Evolutionary conservation across 257 asterid species (phyloP).

Genomic region (Petunia axillaris): DNA sequence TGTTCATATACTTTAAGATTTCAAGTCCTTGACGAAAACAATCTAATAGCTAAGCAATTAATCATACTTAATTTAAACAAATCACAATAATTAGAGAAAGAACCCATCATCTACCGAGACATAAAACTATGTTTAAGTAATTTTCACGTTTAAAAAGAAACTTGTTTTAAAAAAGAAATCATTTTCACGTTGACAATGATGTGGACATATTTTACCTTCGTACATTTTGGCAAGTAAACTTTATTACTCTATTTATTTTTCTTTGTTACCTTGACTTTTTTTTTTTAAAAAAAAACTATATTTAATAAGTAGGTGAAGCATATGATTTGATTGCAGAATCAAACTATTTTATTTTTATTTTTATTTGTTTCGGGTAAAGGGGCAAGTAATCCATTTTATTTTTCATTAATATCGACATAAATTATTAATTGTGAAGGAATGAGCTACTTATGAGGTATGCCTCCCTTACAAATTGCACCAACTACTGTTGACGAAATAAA

Average conservation of each 20-base stretch:
- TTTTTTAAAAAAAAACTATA: no score
- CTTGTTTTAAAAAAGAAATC: neutral
- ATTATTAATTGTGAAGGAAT: neutral
- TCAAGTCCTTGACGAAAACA: no score
- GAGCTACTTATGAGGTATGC: slow-evolving; percentile 16
- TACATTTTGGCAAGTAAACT: neutral
- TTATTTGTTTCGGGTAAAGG: neutral
- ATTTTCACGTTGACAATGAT: neutral
- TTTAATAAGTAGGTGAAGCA: neutral
- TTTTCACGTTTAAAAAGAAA: neutral
- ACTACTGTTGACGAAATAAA: neutral
- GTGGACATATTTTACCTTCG: neutral
- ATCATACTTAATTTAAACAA: no score
- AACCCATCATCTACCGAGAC: no score
- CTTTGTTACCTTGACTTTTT: no score
- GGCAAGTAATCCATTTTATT: no score
- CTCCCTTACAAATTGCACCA: neutral
- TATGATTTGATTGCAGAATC: neutral
- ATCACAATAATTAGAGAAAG: no score
- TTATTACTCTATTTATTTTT: no score
- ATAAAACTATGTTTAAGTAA: slow-evolving; percentile 28
- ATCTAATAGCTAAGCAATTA: no score
- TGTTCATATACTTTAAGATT: no score
- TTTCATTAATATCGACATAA: neutral
- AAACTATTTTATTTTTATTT: neutral